Percentiles rank a stretch among this genome's conserved stretches.
These are phyloP conservation scores for Cyclotella kingstonii DNA, from an alignment of 108 stramenopile genomes.

Conservation along the genomic window DNA sequence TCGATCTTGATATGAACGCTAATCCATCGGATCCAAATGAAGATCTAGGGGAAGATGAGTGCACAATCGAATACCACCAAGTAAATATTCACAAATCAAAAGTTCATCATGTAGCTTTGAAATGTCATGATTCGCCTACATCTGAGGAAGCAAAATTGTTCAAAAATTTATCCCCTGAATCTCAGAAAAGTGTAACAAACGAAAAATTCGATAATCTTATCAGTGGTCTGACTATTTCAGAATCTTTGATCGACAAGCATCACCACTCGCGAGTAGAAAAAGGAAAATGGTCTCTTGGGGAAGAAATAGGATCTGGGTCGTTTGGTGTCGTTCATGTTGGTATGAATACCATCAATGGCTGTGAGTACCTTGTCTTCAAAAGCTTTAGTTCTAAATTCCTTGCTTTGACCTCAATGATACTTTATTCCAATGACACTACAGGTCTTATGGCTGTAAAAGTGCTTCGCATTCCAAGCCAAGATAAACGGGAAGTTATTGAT, in stretches of 20 bases:
- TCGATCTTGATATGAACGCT: no score
- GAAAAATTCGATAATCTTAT: constrained; percentile 13
- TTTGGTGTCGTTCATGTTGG: constrained; percentile 94
- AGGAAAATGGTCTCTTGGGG: constrained; percentile 88
- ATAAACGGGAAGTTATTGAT: constrained; percentile 40
- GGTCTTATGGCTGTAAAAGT: constrained; percentile 36
- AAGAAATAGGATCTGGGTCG: constrained; percentile 90
- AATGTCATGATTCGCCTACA: constrained; percentile 6
- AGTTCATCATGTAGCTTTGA: not conserved
- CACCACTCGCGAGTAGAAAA: constrained; percentile 43
- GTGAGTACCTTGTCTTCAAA: constrained; percentile 7
- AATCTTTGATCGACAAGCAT: constrained; percentile 1
- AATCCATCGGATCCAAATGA: no score
- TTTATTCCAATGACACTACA: not conserved
- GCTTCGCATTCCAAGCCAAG: constrained; percentile 30
- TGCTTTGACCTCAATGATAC: not conserved
- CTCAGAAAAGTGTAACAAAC: constrained; percentile 9
- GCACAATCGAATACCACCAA: no score
- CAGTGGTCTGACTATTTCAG: constrained; percentile 13
- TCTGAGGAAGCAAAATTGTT: constrained; percentile 23
- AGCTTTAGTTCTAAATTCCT: not conserved
- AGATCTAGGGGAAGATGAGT: no score
- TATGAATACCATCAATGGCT: constrained; percentile 89
- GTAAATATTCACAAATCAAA: not conserved
- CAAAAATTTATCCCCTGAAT: constrained; percentile 36